A percentile compares a stretch with the other conserved stretches of the same genome.
Evolutionary conservation across 1,139 yeast species (phyloP).

Genomic region (Saccharomyces hybrid): DNA sequence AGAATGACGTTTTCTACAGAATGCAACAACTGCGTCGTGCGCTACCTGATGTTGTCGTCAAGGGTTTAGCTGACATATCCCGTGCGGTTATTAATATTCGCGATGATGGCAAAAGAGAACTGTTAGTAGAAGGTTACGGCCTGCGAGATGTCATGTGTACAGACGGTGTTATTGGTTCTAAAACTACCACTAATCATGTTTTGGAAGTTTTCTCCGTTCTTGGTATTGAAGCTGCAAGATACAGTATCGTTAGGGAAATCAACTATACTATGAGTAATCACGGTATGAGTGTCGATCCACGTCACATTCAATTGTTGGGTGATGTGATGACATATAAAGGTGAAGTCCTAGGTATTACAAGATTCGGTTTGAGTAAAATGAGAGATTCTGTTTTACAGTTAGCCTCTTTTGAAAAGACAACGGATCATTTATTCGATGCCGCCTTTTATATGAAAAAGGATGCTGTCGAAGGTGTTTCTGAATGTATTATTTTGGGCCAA

Average conservation of each 20-base stretch:
- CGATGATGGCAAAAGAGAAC: conserved; percentile 75
- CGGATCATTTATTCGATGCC: conserved; percentile 97
- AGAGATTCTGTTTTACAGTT: conserved; percentile 94
- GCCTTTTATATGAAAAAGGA: conserved; percentile 97
- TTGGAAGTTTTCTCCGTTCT: conserved; percentile 82
- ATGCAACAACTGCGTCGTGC: conserved; percentile 85
- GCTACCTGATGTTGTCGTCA: conserved; percentile 80
- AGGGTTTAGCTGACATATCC: conserved; percentile 84
- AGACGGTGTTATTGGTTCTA: conserved; percentile 88
- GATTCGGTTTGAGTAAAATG: conserved; percentile 98
- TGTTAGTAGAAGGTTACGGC: conserved; percentile 97
- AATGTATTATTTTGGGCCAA: conserved; percentile 95
- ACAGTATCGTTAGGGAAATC: conserved; percentile 87
- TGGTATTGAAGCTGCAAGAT: conserved; percentile 97
- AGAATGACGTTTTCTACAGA: conserved; percentile 69
- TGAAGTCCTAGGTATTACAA: conserved; percentile 93
- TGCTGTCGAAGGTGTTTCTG: conserved; percentile 94
- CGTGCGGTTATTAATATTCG: conserved; percentile 94
- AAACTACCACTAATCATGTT: conserved; percentile 86
- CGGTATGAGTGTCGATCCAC: conserved; percentile 99
- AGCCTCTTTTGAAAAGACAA: conserved; percentile 97
- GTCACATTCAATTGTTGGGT: conserved; percentile 94
- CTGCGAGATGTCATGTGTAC: conserved; percentile 94
- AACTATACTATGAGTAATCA: conserved; percentile 98
- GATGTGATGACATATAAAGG: conserved; percentile 99